Base-by-base conservation (phyloP, 352 stramenopile species). In the Stramenopiles sp. region DNA sequence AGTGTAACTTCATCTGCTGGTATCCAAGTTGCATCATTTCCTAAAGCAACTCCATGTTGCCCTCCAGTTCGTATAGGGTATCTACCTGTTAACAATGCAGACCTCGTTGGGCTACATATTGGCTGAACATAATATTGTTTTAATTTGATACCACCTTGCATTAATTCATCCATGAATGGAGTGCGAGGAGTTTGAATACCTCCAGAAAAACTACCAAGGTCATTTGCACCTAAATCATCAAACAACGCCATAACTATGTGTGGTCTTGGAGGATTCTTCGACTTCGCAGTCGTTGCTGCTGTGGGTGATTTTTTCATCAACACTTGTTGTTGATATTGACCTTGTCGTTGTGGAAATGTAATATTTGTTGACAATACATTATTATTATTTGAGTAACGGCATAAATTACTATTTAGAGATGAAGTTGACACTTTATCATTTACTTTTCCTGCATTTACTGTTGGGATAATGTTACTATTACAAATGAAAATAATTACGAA, bases 1-100 rank as follows among this genome's bases (percentile, higher is more conserved):
- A 87, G 63, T 13, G 81, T 84, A 1, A 78, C 81, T 63, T 86
- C 82, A 31, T 84, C 78, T 6, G 85, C 78, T 63, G 83, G 83
- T 7, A 87, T 76, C 0, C 83, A 53, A 1, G 32, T 77, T 79
- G 31, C 30, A 76, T 31, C 65, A 13, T 4, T 53, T 13, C 7
- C 4, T 33, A 13, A 20, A 13, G 65, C 30, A 76, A 76, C 31
- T 33, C 65, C 30, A 13, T 76, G 30, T 33, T 33, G 30, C 13
- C 30, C 31, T 13, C 30, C 30, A 13, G 30, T 76, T 13, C 63
- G 78, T 32, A 80, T 80, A 27, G 78, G 33, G 63, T 80, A 78
- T 13, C 31, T 1, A 32, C 78, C 78, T 7, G 78, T 78, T 6
- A 79, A 27, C 6, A 77, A 78, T 27, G 78, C n/a, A 20, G 78